Evolutionary conservation across 768 basidiomycete species (phyloP).

Genomic region (Suillus americanus): DNA sequence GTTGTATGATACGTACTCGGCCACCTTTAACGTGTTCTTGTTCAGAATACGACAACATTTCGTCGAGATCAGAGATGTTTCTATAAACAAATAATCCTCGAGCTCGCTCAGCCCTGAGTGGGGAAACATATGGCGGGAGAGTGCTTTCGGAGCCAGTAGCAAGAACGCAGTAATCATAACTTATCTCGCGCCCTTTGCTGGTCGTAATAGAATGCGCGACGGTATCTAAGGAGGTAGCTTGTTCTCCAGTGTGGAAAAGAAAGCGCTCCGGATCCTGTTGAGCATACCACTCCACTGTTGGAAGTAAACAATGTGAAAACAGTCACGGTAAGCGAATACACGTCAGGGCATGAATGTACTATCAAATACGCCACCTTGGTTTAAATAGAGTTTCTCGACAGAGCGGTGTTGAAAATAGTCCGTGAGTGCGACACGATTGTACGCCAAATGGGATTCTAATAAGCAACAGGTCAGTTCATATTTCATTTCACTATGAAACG

Average conservation of each 20-base stretch:
- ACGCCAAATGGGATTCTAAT: conserved; percentile 46
- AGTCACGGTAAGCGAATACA: background rate
- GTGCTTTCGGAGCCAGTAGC: conserved; percentile 70
- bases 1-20: conserved; percentile 15
- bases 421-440: conserved; percentile 52
- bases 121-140: conserved; percentile 56
- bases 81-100: conserved; percentile 72
- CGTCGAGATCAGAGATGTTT: conserved; percentile 66
- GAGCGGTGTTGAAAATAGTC: conserved; percentile 62
- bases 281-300: conserved; percentile 54
- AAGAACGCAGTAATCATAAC: conserved; percentile 64
- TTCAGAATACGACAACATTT: conserved; percentile 59
- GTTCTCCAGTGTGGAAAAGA: conserved; percentile 49
- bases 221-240: conserved; percentile 40
- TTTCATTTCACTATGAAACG: conserved; percentile 20
- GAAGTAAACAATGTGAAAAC: conserved; percentile 13
- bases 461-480: conserved; percentile 8
- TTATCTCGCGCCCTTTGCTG: conserved; percentile 41
- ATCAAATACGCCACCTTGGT: conserved; percentile 35
- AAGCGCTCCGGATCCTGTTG: conserved; percentile 58
- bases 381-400: conserved; percentile 60
- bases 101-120: conserved; percentile 36
- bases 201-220: conserved; percentile 45
- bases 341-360: background rate
- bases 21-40: conserved; percentile 38